Evolutionary conservation across 1,284 basidiomycete genomes (phyloP), one percentile per base, ranked within the genome.

Genomic region (Malassezia globosa): DNA sequence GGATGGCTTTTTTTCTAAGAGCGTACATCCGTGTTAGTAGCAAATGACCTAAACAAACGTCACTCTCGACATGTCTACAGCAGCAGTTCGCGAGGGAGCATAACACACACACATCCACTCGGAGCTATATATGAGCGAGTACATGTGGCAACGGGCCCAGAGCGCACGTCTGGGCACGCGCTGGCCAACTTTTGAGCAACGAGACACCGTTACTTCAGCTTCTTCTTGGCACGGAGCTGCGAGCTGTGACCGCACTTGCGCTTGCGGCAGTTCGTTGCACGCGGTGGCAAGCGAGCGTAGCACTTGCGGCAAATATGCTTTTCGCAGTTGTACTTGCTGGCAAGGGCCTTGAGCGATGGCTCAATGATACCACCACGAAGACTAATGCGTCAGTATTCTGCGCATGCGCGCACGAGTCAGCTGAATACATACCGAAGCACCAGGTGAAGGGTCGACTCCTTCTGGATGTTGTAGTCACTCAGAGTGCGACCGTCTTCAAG

Each of bases 351-450:
- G 72, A 97, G 78, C 65, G 92, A 95, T 60, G 92, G 92, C 79
- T 97, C 92, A 66, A 97, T 97, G 78, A 97, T 88, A 60, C 92
- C 92, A 66, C 92, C 89, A 76, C 89, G 87, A 66, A 95, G 85
- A 78, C 85, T 85, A 59, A n/a, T 49, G 16, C 42, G 22, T 50
- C 41, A 53, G 51, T 40, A 18, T 37, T 27, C 10, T 3, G 25
- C 16, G 25, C 29, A 27, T 18, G 40, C 7, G n/a, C n/a, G n/a
- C n/a, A n/a, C n/a, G n/a, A 19, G 7, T 18, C n/a, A n/a, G n/a
- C n/a, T n/a, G n/a, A n/a, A 16, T 37, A 52, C 50, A 18, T 47
- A 52, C 73, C 86, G 82, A 55, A 96, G 82, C 57, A 97, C 92
- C 58, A 96, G 76, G 76, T 97, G 90, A 56, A 97, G 84, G 50